Evolutionary conservation across 345 rosid species (phyloP).

Genomic region (Mallotus nudiflorus): DNA sequence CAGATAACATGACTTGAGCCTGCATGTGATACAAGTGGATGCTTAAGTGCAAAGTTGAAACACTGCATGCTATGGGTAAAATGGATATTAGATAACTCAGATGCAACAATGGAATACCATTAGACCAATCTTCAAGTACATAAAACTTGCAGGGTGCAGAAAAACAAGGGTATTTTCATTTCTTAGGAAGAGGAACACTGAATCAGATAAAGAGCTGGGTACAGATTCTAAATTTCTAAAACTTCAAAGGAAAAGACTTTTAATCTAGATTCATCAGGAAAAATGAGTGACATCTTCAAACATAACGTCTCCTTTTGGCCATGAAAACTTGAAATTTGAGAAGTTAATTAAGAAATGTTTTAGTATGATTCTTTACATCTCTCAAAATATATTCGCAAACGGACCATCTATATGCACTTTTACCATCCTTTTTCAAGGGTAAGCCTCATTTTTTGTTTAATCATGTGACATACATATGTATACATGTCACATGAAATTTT

Average conservation of each 20-base stretch:
- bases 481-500: no score
- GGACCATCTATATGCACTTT: not conserved
- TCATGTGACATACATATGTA: no score
- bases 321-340: not conserved
- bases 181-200: not conserved
- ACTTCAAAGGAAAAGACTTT: not conserved
- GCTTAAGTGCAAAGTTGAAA: constrained; percentile 13
- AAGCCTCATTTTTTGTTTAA: no score
- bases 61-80: not conserved
- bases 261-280: not conserved
- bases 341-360: not conserved
- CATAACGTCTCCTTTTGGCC: not conserved
- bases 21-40: constrained; percentile 31
- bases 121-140: not conserved
- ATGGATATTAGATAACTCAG: not conserved
- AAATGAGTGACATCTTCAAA: not conserved
- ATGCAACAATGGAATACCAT: not conserved
- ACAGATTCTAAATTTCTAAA: not conserved
- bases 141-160: no score
- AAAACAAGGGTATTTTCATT: not conserved
- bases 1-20: constrained; percentile 91
- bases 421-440: no score
- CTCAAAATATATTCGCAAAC: not conserved
- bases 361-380: not conserved
- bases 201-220: not conserved